phyloP scores from a whole-genome alignment of 176 grass and related monocot genomes.

The Chrysopogon serrulatus region DNA sequence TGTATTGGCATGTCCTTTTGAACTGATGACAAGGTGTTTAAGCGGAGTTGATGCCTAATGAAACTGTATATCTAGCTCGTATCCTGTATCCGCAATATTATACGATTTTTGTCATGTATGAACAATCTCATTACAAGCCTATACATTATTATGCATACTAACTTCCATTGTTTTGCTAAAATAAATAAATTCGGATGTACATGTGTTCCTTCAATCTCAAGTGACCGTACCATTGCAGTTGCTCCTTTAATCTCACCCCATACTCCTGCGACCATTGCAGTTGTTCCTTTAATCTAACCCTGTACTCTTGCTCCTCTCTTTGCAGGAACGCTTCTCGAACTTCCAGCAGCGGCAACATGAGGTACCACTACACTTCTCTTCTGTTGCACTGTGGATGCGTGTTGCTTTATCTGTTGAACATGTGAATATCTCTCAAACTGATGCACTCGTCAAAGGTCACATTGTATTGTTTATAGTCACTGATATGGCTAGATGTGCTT shows the following conservation, averaged over 20 bases:
- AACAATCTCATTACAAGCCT: too few species aligned
- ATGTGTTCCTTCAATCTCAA: too few species aligned
- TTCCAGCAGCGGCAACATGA: constrained; percentile 22
- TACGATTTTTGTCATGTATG: too few species aligned
- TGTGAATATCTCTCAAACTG: too few species aligned
- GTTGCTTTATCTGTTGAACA: too few species aligned
- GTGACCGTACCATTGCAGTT: not conserved
- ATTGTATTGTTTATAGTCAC: too few species aligned
- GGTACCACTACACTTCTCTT: constrained; percentile 13
- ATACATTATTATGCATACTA: too few species aligned
- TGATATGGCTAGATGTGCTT: too few species aligned
- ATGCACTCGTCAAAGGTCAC: too few species aligned
- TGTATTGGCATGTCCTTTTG: not conserved
- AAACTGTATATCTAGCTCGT: too few species aligned
- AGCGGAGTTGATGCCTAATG: not conserved
- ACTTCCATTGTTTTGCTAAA: not conserved
- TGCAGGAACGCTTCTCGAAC: not conserved
- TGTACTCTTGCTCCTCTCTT: not conserved
- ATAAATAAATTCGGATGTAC: too few species aligned
- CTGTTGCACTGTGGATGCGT: not conserved
- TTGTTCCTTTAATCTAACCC: not conserved
- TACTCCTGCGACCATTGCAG: not conserved
- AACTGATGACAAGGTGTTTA: not conserved
- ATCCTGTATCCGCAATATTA: too few species aligned
- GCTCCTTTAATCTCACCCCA: not conserved